Evolutionary conservation across 495 filamentous ascomycete genomes (phyloP).

Genomic region (Talaromyces adpressus): DNA sequence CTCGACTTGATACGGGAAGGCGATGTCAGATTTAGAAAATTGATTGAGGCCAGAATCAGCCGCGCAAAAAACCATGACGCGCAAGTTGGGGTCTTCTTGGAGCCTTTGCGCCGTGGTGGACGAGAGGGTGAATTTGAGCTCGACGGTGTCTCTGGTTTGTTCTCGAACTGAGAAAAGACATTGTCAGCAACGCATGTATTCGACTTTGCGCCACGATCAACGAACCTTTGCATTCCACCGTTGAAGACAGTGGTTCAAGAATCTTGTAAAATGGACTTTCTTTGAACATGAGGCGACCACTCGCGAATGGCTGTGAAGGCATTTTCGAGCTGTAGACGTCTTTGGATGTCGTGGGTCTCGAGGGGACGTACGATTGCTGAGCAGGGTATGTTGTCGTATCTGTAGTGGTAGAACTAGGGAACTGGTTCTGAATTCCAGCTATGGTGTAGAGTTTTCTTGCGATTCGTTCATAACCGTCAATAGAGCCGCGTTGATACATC

Average conservation of each 20-base stretch:
- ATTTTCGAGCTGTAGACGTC: constrained; percentile 20
- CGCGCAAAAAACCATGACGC: constrained; percentile 79
- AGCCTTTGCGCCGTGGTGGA: constrained; percentile 41
- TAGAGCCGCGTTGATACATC: constrained; percentile 24
- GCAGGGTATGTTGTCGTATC: constrained; percentile 11
- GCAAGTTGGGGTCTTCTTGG: constrained; percentile 43
- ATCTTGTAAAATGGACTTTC: constrained; percentile 72
- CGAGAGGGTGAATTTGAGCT: constrained; percentile 46
- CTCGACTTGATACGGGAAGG: constrained; percentile 88
- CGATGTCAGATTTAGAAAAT: constrained; percentile 60
- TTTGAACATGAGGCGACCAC: constrained; percentile 51
- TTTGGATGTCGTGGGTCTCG: constrained; percentile 20
- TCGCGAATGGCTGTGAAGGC: constrained; percentile 28
- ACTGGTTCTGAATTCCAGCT: neutral
- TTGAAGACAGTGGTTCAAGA: constrained; percentile 50
- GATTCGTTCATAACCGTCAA: constrained; percentile 26
- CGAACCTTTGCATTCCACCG: constrained; percentile 63
- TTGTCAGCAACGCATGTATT: constrained; percentile 3
- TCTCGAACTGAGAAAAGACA: constrained; percentile 37
- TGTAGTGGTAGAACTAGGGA: neutral
- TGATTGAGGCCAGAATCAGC: constrained; percentile 45
- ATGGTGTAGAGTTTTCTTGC: constrained; percentile 22
- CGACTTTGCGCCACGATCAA: constrained; percentile 4
- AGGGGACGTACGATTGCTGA: constrained; percentile 15
- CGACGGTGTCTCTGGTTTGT: constrained; percentile 44